Evolutionary conservation across 2,329 filamentous ascomycete species (phyloP).

Genomic region (Pseudogymnoascus sp.): DNA sequence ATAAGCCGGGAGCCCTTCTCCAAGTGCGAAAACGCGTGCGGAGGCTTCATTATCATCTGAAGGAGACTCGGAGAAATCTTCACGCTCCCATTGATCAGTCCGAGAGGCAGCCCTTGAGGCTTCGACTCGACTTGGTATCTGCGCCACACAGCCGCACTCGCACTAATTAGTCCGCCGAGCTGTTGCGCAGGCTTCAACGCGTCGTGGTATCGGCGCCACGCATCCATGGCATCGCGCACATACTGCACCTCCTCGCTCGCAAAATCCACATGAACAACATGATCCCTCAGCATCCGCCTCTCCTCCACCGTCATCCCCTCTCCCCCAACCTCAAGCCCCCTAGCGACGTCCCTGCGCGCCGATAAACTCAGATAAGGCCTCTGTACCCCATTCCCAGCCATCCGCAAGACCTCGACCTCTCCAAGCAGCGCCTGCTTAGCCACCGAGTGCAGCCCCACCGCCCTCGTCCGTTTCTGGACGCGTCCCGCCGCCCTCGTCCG

Average conservation of each 20-base stretch:
- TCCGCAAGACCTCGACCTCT: background rate
- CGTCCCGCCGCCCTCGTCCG: background rate
- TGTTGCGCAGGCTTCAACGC: background rate
- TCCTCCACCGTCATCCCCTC: background rate
- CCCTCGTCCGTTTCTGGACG: background rate
- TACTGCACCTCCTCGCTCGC: background rate
- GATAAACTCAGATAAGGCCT: background rate
- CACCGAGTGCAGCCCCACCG: background rate
- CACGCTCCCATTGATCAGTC: background rate
- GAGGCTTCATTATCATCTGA: slow-evolving; percentile 1
- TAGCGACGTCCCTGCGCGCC: background rate
- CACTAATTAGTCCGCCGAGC: no score
- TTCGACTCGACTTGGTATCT: background rate
- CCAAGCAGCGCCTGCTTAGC: background rate
- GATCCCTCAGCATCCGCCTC: background rate
- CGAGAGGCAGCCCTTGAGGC: background rate
- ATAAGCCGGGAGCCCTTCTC: slow-evolving; percentile 7
- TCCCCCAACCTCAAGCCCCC: background rate
- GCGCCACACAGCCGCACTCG: background rate
- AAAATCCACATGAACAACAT: slow-evolving; percentile 8
- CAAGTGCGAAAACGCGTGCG: slow-evolving; percentile 15
- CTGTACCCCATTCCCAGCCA: background rate
- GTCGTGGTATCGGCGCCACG: background rate
- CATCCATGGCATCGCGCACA: slow-evolving; percentile 1
- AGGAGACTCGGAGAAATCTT: background rate